phyloP scores from a whole-genome alignment of 1,139 yeast species.

The Kazachstania sp. region DNA sequence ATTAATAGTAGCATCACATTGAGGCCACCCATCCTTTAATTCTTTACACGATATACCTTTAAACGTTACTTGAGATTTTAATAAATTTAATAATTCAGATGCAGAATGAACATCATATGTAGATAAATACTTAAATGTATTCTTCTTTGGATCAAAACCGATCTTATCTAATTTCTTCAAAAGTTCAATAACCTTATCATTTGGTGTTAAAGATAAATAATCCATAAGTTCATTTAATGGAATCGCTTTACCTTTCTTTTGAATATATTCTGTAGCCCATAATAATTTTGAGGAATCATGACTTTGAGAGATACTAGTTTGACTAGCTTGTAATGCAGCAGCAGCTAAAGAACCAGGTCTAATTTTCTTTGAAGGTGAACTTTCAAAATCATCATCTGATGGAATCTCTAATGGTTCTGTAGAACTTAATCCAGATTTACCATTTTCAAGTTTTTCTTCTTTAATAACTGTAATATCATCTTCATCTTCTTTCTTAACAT shows the following conservation, averaged over 20 bases:
- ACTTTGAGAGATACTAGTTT: slow-evolving; percentile 37
- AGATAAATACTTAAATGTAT: slow-evolving; percentile 78
- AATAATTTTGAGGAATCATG: slow-evolving; percentile 75
- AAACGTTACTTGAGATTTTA: slow-evolving; percentile 77
- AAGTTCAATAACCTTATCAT: slow-evolving; percentile 51
- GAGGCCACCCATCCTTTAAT: slow-evolving; percentile 93
- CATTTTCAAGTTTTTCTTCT: slow-evolving; percentile 4
- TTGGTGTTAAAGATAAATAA: slow-evolving; percentile 33
- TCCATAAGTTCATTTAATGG: slow-evolving; percentile 37
- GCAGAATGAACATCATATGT: slow-evolving; percentile 78
- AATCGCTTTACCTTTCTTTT: slow-evolving; percentile 59
- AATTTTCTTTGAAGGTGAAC: slow-evolving; percentile 25
- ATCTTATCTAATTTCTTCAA: slow-evolving; percentile 71
- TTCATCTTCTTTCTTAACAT: slow-evolving; percentile 6
- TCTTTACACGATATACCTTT: slow-evolving; percentile 86
- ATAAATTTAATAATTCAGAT: slow-evolving; percentile 63
- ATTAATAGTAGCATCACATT: slow-evolving; percentile 71
- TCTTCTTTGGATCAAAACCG: slow-evolving; percentile 46
- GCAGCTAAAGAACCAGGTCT: slow-evolving; percentile 32
- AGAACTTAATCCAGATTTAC: neutral
- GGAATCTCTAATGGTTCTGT: slow-evolving; percentile 8
- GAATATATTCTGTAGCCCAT: slow-evolving; percentile 82
- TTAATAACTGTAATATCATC: slow-evolving; percentile 6
- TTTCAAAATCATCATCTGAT: slow-evolving; percentile 19
- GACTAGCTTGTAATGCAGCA: slow-evolving; percentile 26